phyloP scores from a whole-genome alignment of 768 basidiomycete species.

The Lactarius indigo region DNA sequence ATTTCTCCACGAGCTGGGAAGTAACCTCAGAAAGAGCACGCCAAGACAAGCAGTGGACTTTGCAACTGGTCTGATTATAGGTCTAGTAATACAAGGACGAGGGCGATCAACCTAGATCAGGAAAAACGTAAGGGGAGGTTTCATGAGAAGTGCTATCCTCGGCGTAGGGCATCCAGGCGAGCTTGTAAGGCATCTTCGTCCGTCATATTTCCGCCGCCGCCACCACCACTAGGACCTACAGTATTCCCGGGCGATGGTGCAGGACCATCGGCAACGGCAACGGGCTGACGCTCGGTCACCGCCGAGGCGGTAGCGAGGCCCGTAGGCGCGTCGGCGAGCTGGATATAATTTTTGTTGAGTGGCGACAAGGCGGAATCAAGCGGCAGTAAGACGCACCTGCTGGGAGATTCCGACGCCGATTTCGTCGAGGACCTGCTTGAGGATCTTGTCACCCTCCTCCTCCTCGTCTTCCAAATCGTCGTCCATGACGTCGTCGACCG shows the following conservation, averaged over 20 bases:
- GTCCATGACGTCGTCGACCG: conserved; percentile 96
- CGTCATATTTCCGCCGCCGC: conserved; percentile 42
- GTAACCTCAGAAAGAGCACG: background rate
- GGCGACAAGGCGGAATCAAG: background rate
- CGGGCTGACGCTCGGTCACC: conserved; percentile 67
- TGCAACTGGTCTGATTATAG: background rate
- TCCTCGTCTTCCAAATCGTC: conserved; percentile 92
- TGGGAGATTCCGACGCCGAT: conserved; percentile 92
- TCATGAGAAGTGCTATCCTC: conserved; percentile 43
- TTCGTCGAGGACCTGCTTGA: conserved; percentile 95
- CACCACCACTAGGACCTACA: conserved; percentile 36
- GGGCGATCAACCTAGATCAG: background rate
- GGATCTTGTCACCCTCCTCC: conserved; percentile 90
- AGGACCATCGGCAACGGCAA: conserved; percentile 76
- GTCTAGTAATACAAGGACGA: conserved; percentile 10
- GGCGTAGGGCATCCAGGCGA: conserved; percentile 82
- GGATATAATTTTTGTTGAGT: conserved; percentile 9
- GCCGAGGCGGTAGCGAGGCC: conserved; percentile 61
- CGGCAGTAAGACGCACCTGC: conserved; percentile 46
- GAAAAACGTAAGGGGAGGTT: conserved; percentile 1
- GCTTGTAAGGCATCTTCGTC: conserved; percentile 96
- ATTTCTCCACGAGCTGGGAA: background rate
- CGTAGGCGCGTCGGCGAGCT: conserved; percentile 85
- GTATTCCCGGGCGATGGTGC: conserved; percentile 38
- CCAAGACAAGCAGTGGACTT: background rate